A percentile compares a stretch with the other conserved stretches of the same genome.
phyloP scores from a whole-genome alignment of 1,139 yeast species.

The Debaryomyces nepalensis region DNA sequence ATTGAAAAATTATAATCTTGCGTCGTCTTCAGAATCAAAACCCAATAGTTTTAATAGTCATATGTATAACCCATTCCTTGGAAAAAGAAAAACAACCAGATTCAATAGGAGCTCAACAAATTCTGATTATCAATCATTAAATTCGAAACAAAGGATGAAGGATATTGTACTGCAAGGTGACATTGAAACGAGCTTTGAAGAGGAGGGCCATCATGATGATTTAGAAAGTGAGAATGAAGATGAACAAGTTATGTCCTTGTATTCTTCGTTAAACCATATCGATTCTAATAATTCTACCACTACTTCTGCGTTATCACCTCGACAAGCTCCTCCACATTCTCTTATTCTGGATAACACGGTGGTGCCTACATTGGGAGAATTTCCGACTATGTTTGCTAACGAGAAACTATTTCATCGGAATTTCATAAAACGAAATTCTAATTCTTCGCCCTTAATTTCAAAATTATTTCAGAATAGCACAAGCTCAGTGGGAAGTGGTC shows the following conservation, averaged over 20 bases:
- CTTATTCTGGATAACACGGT: conserved; percentile 19
- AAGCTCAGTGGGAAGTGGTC: conserved; percentile 2
- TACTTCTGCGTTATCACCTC: conserved; percentile 29
- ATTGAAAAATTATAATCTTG: conserved; percentile 18
- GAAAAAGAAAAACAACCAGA: conserved; percentile 24
- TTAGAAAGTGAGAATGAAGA: conserved; percentile 53
- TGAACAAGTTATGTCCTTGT: conserved; percentile 56
- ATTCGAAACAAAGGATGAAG: conserved; percentile 11
- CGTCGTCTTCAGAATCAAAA: conserved; percentile 13
- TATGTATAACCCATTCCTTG: conserved; percentile 26
- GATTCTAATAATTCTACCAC: conserved; percentile 19
- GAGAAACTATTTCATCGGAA: conserved; percentile 37
- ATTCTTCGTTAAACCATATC: conserved; percentile 45
- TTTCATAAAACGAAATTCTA: conserved; percentile 19
- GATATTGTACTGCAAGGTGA: conserved; percentile 13
- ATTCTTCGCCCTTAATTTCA: conserved; percentile 8
- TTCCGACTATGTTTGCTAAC: conserved; percentile 43
- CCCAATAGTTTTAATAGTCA: conserved; percentile 29
- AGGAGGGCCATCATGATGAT: conserved; percentile 26
- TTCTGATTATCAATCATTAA: conserved; percentile 15
- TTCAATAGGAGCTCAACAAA: neutral
- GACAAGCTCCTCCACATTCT: conserved; percentile 13
- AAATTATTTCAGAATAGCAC: conserved; percentile 10
- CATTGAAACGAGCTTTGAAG: conserved; percentile 20
- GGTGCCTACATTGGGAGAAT: conserved; percentile 52